These are phyloP conservation scores for Albugo laibachii DNA, from an alignment of 352 stramenopile species.

Conservation along the genomic window DNA sequence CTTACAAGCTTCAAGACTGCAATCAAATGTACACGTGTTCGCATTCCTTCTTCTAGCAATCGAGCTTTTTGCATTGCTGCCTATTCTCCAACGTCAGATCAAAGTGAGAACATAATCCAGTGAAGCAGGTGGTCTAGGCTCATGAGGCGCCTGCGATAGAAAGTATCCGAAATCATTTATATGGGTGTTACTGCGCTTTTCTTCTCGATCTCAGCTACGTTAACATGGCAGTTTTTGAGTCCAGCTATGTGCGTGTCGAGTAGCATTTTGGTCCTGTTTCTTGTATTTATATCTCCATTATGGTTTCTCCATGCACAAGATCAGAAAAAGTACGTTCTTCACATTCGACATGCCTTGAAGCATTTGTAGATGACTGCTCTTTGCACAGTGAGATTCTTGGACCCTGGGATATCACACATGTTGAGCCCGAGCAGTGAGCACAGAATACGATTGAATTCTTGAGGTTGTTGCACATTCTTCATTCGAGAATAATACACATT, in stretches of 20 bases:
- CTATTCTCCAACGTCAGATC: conserved; percentile 66
- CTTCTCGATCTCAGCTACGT: conserved; percentile 41
- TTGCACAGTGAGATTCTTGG: conserved; percentile 61
- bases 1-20: conserved; percentile 75
- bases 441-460: no score
- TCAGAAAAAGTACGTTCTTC: conserved; percentile 75
- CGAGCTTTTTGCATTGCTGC: conserved; percentile 81
- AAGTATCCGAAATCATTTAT: conserved; percentile 42
- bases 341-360: neutral
- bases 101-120: conserved; percentile 22
- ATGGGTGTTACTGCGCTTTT: conserved; percentile 41
- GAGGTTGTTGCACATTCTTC: no score
- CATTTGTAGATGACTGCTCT: neutral
- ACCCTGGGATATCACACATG: conserved; percentile 81
- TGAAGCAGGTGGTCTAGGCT: neutral
- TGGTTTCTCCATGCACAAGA: conserved; percentile 82
- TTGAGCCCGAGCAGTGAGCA: neutral
- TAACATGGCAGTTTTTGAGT: conserved; percentile 54
- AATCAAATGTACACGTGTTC: conserved; percentile 83
- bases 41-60: conserved; percentile 81
- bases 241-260: conserved; percentile 34
- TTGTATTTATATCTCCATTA: conserved; percentile 72
- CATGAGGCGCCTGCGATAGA: conserved; percentile 7
- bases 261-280: conserved; percentile 47
- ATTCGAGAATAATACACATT: no score